phyloP scores from a whole-genome alignment of 257 asterid genomes.

The Solanum gandarillasii region DNA sequence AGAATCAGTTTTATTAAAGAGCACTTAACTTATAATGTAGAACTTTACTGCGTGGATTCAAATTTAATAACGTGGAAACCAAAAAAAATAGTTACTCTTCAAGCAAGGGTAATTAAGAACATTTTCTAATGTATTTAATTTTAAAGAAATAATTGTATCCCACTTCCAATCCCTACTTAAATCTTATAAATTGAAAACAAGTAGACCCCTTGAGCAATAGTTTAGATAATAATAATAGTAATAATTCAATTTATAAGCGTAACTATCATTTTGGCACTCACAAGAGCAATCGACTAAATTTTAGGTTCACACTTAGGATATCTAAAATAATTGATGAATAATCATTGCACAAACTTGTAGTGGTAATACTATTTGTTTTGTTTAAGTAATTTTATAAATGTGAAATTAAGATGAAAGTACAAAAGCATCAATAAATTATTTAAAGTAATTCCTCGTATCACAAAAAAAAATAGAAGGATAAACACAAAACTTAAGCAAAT shows the following conservation, averaged over 20 bases:
- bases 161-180: background rate
- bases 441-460: background rate
- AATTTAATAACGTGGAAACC: background rate
- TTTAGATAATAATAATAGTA: background rate
- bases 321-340: background rate
- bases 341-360: background rate
- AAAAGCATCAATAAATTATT: background rate
- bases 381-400: background rate
- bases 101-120: background rate
- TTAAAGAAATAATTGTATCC: background rate
- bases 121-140: background rate
- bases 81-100: background rate
- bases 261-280: background rate
- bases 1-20: background rate
- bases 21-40: background rate
- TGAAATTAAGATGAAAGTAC: background rate
- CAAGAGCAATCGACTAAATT: background rate
- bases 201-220: background rate
- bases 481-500: background rate
- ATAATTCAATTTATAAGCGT: background rate
- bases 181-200: background rate
- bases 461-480: background rate
- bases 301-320: background rate
- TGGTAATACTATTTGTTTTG: background rate
- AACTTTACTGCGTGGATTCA: rapidly evolving